Base-by-base conservation (phyloP, 352 stramenopile genomes). In the Thraustochytrium aureum region DNA sequence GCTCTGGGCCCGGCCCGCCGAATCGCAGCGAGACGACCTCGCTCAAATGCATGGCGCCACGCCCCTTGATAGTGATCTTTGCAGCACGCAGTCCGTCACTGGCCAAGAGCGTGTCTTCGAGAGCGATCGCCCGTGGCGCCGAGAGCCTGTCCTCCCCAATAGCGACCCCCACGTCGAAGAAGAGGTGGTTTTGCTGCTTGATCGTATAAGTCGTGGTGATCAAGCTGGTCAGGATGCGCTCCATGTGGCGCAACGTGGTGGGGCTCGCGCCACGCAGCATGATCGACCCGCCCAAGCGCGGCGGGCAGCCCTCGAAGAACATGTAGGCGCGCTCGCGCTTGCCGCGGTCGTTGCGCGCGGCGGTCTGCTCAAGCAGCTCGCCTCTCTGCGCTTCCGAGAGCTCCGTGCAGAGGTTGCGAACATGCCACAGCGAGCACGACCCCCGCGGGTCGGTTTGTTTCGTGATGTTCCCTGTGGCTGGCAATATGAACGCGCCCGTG, bases 191-290 rank as follows among this genome's bases (percentile, higher is more conserved):
- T 84, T 99, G 94, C 30, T 99, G 89, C 35, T 96, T 90, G 30
- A 98, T 86, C 74, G 96, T 96, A 86, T 99, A 99, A 12, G 94
- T 92, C 72, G 95, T 91, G 42, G 90, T 93, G 7, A 99, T 87
- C 7, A 98, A 87, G 30, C 92, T 91, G 14, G 89, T 87, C 52
- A 96, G 90, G 26, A 98, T 87, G 50, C 85, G 75, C 85, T 99
- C 99, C 5, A 99, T 87, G 45, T 96, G 60, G n/a, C 93, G 91
- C 5, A 99, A 86, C 32, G 92, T 90, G 33, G 82, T 82, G 61
- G 94, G 93, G 61, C 87, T 92, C 35, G 89, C 91, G 1, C 95
- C 95, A 33, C 93, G 91, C 47, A 99, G 88, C 43, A 98, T 84
- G 39, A 98, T 89, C 1, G 94, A 98, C 72, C 92, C 97, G 39